Base-by-base conservation (phyloP, 1,284 basidiomycete species). In the Entoloma clypeatum region DNA sequence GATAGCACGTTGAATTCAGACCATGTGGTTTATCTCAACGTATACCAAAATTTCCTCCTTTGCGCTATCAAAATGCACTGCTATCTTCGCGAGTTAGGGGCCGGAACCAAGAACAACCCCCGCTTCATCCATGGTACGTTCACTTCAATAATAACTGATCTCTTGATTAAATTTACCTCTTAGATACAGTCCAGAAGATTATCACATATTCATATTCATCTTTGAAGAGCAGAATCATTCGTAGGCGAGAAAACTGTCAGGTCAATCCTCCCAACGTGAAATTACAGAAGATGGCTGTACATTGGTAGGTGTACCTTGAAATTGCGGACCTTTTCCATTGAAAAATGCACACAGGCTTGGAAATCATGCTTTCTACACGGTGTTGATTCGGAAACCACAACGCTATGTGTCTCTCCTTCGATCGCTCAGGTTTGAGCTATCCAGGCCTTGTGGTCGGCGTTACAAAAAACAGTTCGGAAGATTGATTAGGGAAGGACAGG, bases 1-100 rank as follows among this genome's bases (percentile, higher is more conserved):
- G 94, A 98, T 60, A 75, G 77, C 2, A 56, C 57, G 5, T 72
- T 96, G 49, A 97, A 95, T 60, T 65, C 76, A 2, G 52, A 64
- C 18, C 53, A 70, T 23, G 75, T 74, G 0, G 80, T 90, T 2
- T 79, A 88, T 59, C 59, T 79, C 25, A 99, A 97, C 59, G 69
- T 96, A 7, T 93, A 92, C 58, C 82, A 93, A 60, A 87, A 84
- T 54, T 88, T 94, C 55, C 64, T 90, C n/a, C 62, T 95, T 17
- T 75, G 82, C 1, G 90, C 90, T 1, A 83, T 94, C 72, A 97
- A 93, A 66, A 86, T 93, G 71, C 80, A 89, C 38, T 75, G 79
- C 37, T 97, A 96, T 60, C 68, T 95, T 25, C 69, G 71, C 31
- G 71, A 73, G 32, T 83, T 76, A 79, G 68, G 70, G n/a, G 49